phyloP scores from a whole-genome alignment of 208 protist species.

The Crithidia expoeki region DNA sequence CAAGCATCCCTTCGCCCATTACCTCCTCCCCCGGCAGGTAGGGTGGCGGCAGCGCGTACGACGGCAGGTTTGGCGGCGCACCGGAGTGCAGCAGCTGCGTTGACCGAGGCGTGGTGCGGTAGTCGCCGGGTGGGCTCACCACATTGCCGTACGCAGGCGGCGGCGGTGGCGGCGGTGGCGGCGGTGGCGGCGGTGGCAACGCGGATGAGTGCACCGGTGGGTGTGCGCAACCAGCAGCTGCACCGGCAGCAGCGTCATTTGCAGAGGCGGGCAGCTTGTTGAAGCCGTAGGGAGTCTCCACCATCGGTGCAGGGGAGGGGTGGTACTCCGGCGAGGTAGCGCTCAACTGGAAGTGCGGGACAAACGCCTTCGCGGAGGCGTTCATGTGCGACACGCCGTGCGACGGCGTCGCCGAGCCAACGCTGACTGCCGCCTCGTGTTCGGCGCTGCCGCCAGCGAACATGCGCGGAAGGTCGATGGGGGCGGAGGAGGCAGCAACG shows the following conservation, averaged over 20 bases:
- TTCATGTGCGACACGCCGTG: conserved; percentile 62
- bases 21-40: conserved; percentile 28
- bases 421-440: conserved; percentile 1
- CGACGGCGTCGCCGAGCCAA: conserved; percentile 17
- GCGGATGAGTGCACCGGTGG: too few species aligned
- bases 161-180: conserved; percentile 37
- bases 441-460: neutral
- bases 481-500: neutral
- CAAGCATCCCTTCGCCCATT: conserved; percentile 15
- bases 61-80: conserved; percentile 24
- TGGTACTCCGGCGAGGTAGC: conserved; percentile 56
- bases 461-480: neutral
- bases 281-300: conserved; percentile 13
- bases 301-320: conserved; percentile 28
- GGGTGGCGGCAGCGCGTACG: conserved; percentile 47
- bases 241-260: neutral
- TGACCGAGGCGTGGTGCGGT: conserved; percentile 44
- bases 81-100: conserved; percentile 32
- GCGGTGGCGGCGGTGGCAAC: conserved; percentile 12
- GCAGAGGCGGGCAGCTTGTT: neutral
- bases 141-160: conserved; percentile 35
- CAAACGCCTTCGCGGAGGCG: conserved; percentile 79
- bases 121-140: conserved; percentile 21
- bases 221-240: too few species aligned
- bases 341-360: conserved; percentile 52